Evolutionary conservation across 2,329 filamentous ascomycete species (phyloP).

Genomic region (Colletotrichum eremochloae): DNA sequence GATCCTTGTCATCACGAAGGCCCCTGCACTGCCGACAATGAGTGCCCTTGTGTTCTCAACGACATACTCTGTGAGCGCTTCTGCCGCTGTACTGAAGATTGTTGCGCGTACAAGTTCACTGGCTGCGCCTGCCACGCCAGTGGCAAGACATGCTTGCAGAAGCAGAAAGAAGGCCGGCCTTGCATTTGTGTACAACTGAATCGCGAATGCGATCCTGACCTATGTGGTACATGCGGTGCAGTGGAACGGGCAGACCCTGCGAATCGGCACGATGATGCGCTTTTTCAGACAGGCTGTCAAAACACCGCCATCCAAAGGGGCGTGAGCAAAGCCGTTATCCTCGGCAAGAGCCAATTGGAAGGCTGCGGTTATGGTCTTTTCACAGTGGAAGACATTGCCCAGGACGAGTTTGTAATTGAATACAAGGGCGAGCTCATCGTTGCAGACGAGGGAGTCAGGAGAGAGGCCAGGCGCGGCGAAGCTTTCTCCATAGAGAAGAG

Average conservation of each 20-base stretch:
- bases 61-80: slow-evolving; percentile 79
- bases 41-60: slow-evolving; percentile 73
- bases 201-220: slow-evolving; percentile 83
- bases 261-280: slow-evolving; percentile 71
- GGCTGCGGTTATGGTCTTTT: slow-evolving; percentile 82
- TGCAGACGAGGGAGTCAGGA: slow-evolving; percentile 76
- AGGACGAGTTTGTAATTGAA: slow-evolving; percentile 83
- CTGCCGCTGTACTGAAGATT: slow-evolving; percentile 73
- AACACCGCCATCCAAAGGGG: slow-evolving; percentile 81
- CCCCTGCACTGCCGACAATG: slow-evolving; percentile 68
- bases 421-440: slow-evolving; percentile 85
- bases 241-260: slow-evolving; percentile 75
- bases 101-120: slow-evolving; percentile 74
- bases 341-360: slow-evolving; percentile 78
- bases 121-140: slow-evolving; percentile 73
- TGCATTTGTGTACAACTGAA: slow-evolving; percentile 81
- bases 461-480: slow-evolving; percentile 72
- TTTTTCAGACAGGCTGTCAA: slow-evolving; percentile 73
- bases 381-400: slow-evolving; percentile 74
- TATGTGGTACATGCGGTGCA: slow-evolving; percentile 80
- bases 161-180: slow-evolving; percentile 66
- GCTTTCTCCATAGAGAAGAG: slow-evolving; percentile 72
- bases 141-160: slow-evolving; percentile 70
- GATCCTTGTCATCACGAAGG: slow-evolving; percentile 79
- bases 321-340: slow-evolving; percentile 72